phyloP scores from a whole-genome alignment of 192 early-diverging fungal species.

The Coemansia sp. region DNA sequence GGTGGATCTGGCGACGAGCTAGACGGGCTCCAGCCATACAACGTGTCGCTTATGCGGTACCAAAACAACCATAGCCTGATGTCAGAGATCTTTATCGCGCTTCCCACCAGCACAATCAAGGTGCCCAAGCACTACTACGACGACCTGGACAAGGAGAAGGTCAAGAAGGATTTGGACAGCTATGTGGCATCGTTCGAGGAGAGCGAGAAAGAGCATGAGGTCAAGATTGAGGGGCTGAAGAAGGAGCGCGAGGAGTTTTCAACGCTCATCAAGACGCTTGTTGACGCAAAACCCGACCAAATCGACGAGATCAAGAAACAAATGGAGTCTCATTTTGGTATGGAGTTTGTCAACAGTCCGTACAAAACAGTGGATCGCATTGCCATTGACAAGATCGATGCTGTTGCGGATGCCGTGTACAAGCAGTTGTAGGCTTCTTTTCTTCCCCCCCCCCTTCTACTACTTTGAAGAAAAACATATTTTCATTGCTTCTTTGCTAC shows the following conservation, averaged over 20 bases:
- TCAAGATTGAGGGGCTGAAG: constrained; percentile 11
- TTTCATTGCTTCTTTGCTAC: not conserved
- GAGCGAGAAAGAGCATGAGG: constrained; percentile 28
- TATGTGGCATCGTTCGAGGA: constrained; percentile 9
- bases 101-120: constrained; percentile 42
- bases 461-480: not conserved
- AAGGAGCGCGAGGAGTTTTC: constrained; percentile 30
- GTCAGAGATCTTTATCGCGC: constrained; percentile 50
- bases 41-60: constrained; percentile 40
- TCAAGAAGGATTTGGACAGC: constrained; percentile 8
- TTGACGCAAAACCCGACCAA: constrained; percentile 10
- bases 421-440: constrained; percentile 33
- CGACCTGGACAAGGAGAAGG: constrained; percentile 3
- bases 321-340: constrained; percentile 27
- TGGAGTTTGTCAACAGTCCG: constrained; percentile 53
- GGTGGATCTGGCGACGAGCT: constrained; percentile 40
- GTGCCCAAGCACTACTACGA: constrained; percentile 48
- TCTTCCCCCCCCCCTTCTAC: not conserved
- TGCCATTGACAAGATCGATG: constrained; percentile 23
- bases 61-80: constrained; percentile 53
- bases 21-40: constrained; percentile 39
- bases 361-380: constrained; percentile 42
- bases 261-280: constrained; percentile 21
- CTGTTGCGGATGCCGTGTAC: constrained; percentile 36
- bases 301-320: constrained; percentile 26